phyloP scores from a whole-genome alignment of 2,329 filamentous ascomycete species.

The Bipolaris victoriae region DNA sequence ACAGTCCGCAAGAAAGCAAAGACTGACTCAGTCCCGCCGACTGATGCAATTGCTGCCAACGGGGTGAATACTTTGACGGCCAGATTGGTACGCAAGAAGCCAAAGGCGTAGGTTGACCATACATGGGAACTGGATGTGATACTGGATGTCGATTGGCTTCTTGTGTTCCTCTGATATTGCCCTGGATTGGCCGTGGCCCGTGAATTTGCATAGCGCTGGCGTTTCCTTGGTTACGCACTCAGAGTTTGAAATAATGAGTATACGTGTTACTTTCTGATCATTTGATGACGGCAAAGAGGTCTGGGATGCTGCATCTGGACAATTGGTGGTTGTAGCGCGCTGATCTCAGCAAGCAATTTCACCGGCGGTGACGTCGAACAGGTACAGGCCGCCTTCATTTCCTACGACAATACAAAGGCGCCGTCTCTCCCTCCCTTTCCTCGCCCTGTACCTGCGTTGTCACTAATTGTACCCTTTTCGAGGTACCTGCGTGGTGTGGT shows the following conservation, averaged over 20 bases:
- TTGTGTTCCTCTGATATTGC: not conserved
- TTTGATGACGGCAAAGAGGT: not conserved
- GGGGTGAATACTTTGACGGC: constrained; percentile 37
- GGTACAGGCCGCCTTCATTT: not conserved
- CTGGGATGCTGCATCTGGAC: not conserved
- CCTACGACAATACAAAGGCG: not conserved
- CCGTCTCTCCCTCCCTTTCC: not conserved
- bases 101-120: constrained; percentile 29
- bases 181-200: not conserved
- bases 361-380: constrained; percentile 9
- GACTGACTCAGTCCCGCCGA: constrained; percentile 22
- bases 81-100: constrained; percentile 46
- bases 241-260: not conserved
- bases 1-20: constrained; percentile 45
- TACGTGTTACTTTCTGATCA: not conserved
- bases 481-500: constrained; percentile 3
- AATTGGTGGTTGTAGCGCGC: not conserved
- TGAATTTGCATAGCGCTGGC: constrained; percentile 27
- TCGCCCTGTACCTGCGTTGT: not conserved
- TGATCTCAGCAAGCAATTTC: constrained; percentile 6
- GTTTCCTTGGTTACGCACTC: constrained; percentile 4
- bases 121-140: not conserved
- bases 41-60: constrained; percentile 18
- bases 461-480: not conserved
- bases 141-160: not conserved